phyloP scores from a whole-genome alignment of 176 grass and related monocot genomes.

The Bonia amplexicaulis region DNA sequence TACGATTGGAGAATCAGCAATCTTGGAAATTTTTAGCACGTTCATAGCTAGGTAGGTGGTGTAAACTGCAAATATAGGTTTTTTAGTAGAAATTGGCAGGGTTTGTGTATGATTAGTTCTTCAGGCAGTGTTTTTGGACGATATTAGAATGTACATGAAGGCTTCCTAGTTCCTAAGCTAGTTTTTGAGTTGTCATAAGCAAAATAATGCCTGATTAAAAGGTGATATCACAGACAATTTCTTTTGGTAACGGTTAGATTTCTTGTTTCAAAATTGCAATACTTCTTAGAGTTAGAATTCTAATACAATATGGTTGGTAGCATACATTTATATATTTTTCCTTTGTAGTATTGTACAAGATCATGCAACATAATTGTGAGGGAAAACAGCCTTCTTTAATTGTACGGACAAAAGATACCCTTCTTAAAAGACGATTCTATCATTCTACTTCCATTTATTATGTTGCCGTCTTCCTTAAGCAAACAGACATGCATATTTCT shows the following conservation, averaged over 20 bases:
- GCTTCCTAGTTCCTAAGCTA: neutral
- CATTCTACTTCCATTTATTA: neutral
- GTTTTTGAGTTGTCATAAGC: neutral
- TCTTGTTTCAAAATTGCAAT: neutral
- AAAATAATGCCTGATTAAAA: neutral
- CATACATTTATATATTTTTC: neutral
- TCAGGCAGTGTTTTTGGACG: neutral
- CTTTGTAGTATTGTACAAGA: neutral
- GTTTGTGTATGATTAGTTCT: neutral
- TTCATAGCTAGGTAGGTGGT: neutral
- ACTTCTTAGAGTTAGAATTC: neutral
- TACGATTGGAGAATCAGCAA: neutral
- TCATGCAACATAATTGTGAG: neutral
- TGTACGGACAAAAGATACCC: neutral
- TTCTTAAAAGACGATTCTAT: neutral
- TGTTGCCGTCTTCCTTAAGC: neutral
- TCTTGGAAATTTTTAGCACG: neutral
- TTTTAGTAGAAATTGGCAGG: neutral
- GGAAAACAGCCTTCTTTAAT: neutral
- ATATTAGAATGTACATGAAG: neutral
- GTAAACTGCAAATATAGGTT: neutral
- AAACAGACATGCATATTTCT: neutral
- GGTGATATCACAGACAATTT: neutral
- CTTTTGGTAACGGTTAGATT: neutral
- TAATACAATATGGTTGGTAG: neutral